Evolutionary conservation across 495 filamentous ascomycete genomes (phyloP), one percentile per base, ranked within the genome.

Genomic region (Penicillium bovifimosum): DNA sequence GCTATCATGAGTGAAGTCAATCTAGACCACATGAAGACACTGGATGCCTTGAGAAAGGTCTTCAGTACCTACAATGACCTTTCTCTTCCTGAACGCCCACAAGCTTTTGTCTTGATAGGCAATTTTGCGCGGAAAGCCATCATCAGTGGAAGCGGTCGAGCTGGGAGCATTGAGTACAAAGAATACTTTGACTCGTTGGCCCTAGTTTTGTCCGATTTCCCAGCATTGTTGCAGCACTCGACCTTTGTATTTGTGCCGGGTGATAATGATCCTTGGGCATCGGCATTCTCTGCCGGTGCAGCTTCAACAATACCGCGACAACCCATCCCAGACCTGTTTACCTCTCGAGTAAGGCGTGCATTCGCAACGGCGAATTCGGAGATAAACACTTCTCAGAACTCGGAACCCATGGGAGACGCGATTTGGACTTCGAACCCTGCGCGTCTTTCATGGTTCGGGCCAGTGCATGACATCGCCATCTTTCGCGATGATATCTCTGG

Each of bases 241-340:
- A 91, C 88, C 0, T 95, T 96, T 58, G 70, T 96, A 10, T 96
- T 97, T 58, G 86, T 98, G 0, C 93, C 93, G 2, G 92, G 92
- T 35, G 92, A 96, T 64, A 95, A 95, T 65, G 93, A 98, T 64
- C 90, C 91, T 9, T 98, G 93, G 93, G 73, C 82, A 20, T 92
- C 90, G 0, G 80, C 89, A 3, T 96, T 96, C 67, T 86, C 85
- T 2, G 85, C 82, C 10, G 93, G 93, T n/a, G 85, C 90, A 36
- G 80, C 88, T 1, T 79, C 84, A 1, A 76, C 83, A 7, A 61
- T 96, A 10, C 93, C 93, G 0, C 76, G 87, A 10, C 82, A 84
- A 41, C 62, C 73, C 0, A 78, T 98, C 4, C 95, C 93, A 7
- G 88, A 92, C 2, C 61, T 96, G 39, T 97, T 96, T 64, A 96